These are phyloP conservation scores for Suhomyces sp. DNA, from an alignment of 805 yeast genomes.

Conservation along the genomic window DNA sequence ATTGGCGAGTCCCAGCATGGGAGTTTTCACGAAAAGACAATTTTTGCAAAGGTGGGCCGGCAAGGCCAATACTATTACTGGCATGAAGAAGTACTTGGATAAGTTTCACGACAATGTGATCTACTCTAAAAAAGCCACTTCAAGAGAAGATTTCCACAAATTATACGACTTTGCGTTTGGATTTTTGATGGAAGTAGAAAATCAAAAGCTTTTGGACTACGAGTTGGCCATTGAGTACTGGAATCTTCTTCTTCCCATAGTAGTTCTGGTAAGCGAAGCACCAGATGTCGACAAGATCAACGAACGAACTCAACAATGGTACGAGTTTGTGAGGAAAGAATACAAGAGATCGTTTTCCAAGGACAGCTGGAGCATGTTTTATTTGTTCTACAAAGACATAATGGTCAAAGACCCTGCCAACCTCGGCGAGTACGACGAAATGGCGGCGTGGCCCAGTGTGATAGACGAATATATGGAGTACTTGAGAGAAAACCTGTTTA, in stretches of 20 bases:
- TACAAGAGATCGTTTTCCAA: constrained; percentile 51
- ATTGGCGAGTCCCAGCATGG: constrained; percentile 63
- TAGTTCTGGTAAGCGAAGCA: constrained; percentile 9
- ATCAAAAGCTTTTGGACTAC: constrained; percentile 49
- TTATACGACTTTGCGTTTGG: constrained; percentile 73
- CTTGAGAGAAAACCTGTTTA: constrained; percentile 27
- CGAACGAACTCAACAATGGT: constrained; percentile 54
- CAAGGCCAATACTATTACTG: constrained; percentile 29
- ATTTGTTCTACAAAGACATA: constrained; percentile 56
- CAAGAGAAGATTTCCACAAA: constrained; percentile 42
- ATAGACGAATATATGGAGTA: constrained; percentile 80
- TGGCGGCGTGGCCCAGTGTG: constrained; percentile 88
- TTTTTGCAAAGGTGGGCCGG: constrained; percentile 61
- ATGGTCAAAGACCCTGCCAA: constrained; percentile 44
- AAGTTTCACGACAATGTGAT: constrained; percentile 12
- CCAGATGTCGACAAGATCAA: background rate
- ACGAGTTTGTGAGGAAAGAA: constrained; percentile 45
- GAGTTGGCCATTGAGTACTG: constrained; percentile 76
- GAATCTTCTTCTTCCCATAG: constrained; percentile 53
- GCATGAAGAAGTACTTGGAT: constrained; percentile 43
- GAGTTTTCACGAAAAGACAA: constrained; percentile 48
- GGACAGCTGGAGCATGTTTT: constrained; percentile 87
- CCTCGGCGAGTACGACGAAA: constrained; percentile 64
- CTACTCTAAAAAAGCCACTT: background rate
- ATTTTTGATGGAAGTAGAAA: constrained; percentile 57